Evolutionary conservation across 2,329 filamentous ascomycete species (phyloP).

Genomic region (Aspergillus oerlinghausenensis): DNA sequence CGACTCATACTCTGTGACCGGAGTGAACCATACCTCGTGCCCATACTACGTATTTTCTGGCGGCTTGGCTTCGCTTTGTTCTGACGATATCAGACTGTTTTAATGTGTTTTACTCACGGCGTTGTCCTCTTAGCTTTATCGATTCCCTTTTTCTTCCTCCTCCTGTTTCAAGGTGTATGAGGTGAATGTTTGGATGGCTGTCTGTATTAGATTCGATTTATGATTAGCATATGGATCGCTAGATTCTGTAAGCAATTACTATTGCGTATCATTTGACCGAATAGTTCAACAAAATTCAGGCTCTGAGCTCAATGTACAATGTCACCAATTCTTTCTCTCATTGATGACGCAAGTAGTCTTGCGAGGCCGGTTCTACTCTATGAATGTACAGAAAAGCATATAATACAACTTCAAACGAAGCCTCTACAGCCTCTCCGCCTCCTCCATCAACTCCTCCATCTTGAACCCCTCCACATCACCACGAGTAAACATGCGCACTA

Average conservation of each 20-base stretch:
- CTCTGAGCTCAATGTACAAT: neutral
- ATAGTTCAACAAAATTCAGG: too few species aligned
- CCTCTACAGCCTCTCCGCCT: conserved; percentile 72
- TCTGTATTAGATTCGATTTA: neutral
- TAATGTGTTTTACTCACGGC: neutral
- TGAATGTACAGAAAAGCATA: neutral
- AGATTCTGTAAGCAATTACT: neutral
- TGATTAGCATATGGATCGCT: neutral
- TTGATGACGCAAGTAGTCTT: neutral
- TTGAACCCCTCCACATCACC: conserved; percentile 72
- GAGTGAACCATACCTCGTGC: neutral
- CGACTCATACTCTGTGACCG: neutral
- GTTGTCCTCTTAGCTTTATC: neutral
- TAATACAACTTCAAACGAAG: conserved; percentile 4
- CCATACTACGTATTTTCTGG: neutral
- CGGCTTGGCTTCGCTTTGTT: neutral
- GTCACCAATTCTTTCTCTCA: too few species aligned
- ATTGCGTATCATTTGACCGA: neutral
- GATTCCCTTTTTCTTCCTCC: neutral
- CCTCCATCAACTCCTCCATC: conserved; percentile 79
- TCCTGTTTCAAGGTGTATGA: neutral
- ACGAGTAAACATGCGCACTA: conserved; percentile 76
- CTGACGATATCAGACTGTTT: conserved; percentile 4
- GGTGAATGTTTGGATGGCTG: neutral
- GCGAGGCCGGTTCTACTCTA: neutral